phyloP scores from a whole-genome alignment of 2,329 filamentous ascomycete genomes.

The Teratosphaeriaceae sp. region DNA sequence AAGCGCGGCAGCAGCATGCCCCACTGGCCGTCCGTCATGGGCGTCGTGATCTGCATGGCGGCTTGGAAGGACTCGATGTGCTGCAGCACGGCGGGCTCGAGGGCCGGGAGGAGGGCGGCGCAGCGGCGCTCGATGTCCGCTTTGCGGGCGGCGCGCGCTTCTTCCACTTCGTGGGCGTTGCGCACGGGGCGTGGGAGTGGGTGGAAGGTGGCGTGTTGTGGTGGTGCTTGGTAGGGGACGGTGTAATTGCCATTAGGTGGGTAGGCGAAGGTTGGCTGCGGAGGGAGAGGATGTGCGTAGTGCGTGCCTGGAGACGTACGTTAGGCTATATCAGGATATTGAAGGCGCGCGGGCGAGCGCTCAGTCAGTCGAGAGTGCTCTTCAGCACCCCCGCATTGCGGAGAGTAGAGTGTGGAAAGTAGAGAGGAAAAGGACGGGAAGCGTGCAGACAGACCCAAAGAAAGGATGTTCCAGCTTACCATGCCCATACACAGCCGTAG shows the following conservation, averaged over 20 bases:
- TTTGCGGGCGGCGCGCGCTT: constrained; percentile 57
- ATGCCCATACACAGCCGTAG: too few species aligned
- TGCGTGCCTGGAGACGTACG: too few species aligned
- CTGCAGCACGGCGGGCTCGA: constrained; percentile 55
- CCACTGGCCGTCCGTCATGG: constrained; percentile 65
- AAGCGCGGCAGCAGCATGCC: constrained; percentile 60
- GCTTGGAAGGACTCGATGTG: constrained; percentile 70
- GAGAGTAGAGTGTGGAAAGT: too few species aligned
- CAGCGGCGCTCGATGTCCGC: constrained; percentile 67
- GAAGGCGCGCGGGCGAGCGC: too few species aligned
- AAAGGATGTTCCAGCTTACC: too few species aligned
- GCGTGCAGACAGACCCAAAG: too few species aligned
- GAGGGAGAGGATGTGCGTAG: not conserved
- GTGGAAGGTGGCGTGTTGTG: not conserved
- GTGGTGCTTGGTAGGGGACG: not conserved
- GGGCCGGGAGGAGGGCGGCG: constrained; percentile 55
- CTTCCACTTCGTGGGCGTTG: constrained; percentile 56
- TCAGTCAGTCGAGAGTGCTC: too few species aligned
- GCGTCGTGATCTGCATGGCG: constrained; percentile 61
- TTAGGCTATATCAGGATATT: too few species aligned
- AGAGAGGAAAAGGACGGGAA: too few species aligned
- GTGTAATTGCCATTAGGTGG: not conserved
- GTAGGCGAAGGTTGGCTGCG: not conserved
- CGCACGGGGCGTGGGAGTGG: constrained; percentile 34
- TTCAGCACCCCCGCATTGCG: too few species aligned